A percentile compares a stretch with the other conserved stretches of the same genome.
Evolutionary conservation across 2,329 filamentous ascomycete species (phyloP).

Genomic region (Diaporthe citri): DNA sequence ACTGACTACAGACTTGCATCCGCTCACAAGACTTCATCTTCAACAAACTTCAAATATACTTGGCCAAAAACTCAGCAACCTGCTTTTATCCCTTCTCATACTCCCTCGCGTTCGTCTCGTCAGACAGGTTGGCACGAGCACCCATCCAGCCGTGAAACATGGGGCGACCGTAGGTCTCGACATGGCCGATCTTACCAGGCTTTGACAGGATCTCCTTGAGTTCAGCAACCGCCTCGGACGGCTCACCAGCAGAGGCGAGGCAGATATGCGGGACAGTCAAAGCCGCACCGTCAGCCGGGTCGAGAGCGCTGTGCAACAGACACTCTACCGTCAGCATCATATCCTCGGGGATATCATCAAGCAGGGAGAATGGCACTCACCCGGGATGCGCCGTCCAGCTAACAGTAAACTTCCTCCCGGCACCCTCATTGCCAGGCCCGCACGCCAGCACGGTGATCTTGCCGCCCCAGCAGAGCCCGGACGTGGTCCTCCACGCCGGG

Average conservation of each 20-base stretch:
- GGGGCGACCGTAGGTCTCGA: constrained; percentile 60
- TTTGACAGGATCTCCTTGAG: constrained; percentile 58
- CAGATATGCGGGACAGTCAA: constrained; percentile 62
- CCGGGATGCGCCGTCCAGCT: constrained; percentile 51
- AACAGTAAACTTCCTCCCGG: constrained; percentile 52
- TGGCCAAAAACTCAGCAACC: constrained; percentile 56
- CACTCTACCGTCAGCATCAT: background rate
- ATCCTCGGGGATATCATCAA: background rate
- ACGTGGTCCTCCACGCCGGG: constrained; percentile 54
- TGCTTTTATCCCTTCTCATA: constrained; percentile 64
- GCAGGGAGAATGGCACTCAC: constrained; percentile 40
- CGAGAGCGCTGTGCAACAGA: constrained; percentile 48
- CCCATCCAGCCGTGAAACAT: constrained; percentile 73
- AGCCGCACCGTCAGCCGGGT: constrained; percentile 56
- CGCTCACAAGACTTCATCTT: background rate
- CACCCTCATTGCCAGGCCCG: constrained; percentile 51
- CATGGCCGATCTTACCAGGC: constrained; percentile 54
- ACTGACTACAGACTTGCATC: background rate
- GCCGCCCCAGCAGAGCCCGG: constrained; percentile 64
- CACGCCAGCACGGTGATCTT: constrained; percentile 54
- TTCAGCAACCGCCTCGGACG: constrained; percentile 55
- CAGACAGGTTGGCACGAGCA: constrained; percentile 60
- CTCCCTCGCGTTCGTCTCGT: constrained; percentile 59
- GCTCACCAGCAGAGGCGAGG: constrained; percentile 64
- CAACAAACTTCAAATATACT: constrained; percentile 46